These are phyloP conservation scores for Syncephalastrum contaminatum DNA, from an alignment of 371 early-diverging fungal genomes.

Conservation along the genomic window DNA sequence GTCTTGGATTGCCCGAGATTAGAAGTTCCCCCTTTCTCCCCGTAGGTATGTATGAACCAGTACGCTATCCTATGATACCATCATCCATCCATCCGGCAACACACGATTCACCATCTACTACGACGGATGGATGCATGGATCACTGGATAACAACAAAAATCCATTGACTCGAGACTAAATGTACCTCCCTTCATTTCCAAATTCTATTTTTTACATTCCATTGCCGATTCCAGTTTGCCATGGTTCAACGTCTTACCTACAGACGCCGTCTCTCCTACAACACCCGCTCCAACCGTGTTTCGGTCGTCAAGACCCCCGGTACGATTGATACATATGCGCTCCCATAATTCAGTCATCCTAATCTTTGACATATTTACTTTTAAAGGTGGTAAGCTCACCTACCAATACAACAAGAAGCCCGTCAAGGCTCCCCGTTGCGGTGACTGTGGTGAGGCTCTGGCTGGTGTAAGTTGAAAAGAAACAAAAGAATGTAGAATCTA, in stretches of 20 bases:
- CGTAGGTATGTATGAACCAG: too few species aligned
- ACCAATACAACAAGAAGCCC: conserved; percentile 92
- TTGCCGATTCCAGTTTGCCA: conserved; percentile 24
- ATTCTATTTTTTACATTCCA: too few species aligned
- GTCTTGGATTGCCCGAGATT: too few species aligned
- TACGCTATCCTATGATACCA: too few species aligned
- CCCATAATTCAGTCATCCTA: neutral
- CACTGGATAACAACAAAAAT: too few species aligned
- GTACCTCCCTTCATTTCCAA: too few species aligned
- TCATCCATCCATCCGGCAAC: too few species aligned
- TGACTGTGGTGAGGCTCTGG: conserved; percentile 91
- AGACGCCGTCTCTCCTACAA: conserved; percentile 98
- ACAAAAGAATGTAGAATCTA: neutral
- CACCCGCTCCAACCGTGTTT: conserved; percentile 97
- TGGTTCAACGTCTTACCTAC: conserved; percentile 96
- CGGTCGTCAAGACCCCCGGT: conserved; percentile 97
- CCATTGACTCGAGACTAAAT: too few species aligned
- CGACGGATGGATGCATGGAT: too few species aligned
- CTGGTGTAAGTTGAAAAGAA: conserved; percentile 73
- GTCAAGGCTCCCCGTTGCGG: conserved; percentile 94
- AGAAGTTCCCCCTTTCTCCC: too few species aligned
- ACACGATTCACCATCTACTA: too few species aligned
- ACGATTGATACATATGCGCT: conserved; percentile 16
- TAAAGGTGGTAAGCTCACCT: conserved; percentile 87
- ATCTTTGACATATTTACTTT: neutral